Evolutionary conservation across 1,284 basidiomycete genomes (phyloP), one percentile per base, ranked within the genome.

Genomic region (Sporisorium exsertum): DNA sequence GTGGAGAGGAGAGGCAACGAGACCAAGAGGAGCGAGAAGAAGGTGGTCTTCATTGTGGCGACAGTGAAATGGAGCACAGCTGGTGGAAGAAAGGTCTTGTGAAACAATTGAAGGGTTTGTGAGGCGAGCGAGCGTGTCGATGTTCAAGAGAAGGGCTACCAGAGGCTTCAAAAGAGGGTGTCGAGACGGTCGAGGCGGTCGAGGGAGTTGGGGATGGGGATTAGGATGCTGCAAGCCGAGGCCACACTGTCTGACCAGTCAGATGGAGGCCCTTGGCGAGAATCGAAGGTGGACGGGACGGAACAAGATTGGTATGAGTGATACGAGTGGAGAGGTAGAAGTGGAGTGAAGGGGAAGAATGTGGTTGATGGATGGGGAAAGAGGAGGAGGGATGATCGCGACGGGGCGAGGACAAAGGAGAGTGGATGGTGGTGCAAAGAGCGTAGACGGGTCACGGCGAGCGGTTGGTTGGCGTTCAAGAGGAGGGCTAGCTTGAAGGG

Each of bases 191-290:
- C 13, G 53, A 49, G 47, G 35, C 50, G 55, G 58, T 32, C 26
- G 12, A n/a, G 13, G 27, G 8, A n/a, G 18, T 2, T 16, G 15
- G 37, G 27, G 29, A 47, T 26, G 26, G 26, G n/a, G 16, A 37
- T 7, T 15, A 8, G 15, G 51, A 45, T 55, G 40, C 24, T 58
- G 49, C 54, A 57, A 58, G 53, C 68, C 65, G 68, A 71, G 68
- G 63, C 62, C 68, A 71, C 24, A 42, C 54, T 51, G 27, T 65
- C 68, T 71, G 68, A 53, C 68, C 63, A 47, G 68, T 43, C 63
- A 71, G 68, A 71, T 65, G 55, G 58, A 71, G 63, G 63, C 68
- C 68, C 68, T 71, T 65, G 62, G 24, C 46, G 54, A 58, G 55
- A 24, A 40, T 42, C 43, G 16, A 49, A 29, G 33, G n/a, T 9